Evolutionary conservation across 768 basidiomycete genomes (phyloP).

Genomic region (Solioccasus polychromus): DNA sequence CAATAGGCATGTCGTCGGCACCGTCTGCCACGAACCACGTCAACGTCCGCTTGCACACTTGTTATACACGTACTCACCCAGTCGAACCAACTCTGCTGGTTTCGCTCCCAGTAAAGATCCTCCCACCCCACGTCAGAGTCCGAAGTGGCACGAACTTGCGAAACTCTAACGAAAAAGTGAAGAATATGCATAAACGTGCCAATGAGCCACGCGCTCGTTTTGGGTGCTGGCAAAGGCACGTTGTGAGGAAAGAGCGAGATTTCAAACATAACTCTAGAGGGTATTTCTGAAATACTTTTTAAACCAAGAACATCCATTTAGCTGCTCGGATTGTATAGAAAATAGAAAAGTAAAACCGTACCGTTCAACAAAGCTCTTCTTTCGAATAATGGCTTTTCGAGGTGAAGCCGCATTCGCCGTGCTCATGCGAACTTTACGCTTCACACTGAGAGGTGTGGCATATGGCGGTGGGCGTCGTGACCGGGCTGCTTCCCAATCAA

Average conservation of each 20-base stretch:
- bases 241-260: constrained; percentile 83
- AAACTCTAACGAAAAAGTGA: constrained; percentile 63
- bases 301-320: constrained; percentile 13
- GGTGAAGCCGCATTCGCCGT: constrained; percentile 31
- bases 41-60: constrained; percentile 7
- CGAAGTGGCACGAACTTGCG: constrained; percentile 51
- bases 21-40: constrained; percentile 45
- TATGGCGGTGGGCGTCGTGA: constrained; percentile 70
- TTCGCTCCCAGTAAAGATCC: constrained; percentile 68
- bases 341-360: constrained; percentile 27
- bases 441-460: constrained; percentile 52
- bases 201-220: constrained; percentile 61
- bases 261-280: constrained; percentile 72
- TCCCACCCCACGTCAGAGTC: constrained; percentile 78
- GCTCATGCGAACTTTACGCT: constrained; percentile 42
- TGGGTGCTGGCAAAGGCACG: constrained; percentile 65
- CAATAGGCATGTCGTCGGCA: constrained; percentile 58
- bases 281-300: constrained; percentile 57
- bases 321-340: constrained; percentile 4
- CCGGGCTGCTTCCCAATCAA: constrained; percentile 88
- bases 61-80: constrained; percentile 56
- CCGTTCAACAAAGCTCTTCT: constrained; percentile 64
- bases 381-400: constrained; percentile 55
- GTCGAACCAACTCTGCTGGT: constrained; percentile 68
- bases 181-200: constrained; percentile 65